Percentiles rank a stretch among this genome's conserved stretches.
These are phyloP conservation scores for Holtermannia corniformis DNA, from an alignment of 768 basidiomycete genomes.

Conservation along the genomic window DNA sequence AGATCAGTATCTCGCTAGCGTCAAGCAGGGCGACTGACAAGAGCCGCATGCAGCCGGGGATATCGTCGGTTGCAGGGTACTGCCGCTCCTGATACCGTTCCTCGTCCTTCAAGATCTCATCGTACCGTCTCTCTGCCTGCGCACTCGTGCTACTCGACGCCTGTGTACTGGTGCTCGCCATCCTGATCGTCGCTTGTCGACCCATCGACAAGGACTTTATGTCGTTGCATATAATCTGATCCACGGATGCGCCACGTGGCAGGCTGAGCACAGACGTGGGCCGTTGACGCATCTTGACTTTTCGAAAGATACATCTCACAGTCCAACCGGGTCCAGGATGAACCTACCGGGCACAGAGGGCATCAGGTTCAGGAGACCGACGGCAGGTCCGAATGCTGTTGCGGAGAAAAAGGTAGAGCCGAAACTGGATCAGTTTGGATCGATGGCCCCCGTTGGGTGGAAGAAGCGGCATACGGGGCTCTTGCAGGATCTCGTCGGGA, in stretches of 20 bases:
- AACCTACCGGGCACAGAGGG: conserved; percentile 34
- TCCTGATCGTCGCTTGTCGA: background rate
- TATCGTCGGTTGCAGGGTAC: conserved; percentile 65
- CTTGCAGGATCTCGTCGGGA: conserved; percentile 35
- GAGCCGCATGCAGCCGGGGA: conserved; percentile 69
- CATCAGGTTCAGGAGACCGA: conserved; percentile 36
- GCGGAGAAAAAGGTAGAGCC: conserved; percentile 8
- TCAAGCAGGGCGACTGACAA: conserved; percentile 28
- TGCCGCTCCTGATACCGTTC: conserved; percentile 33
- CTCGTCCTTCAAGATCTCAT: conserved; percentile 30
- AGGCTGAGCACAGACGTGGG: background rate
- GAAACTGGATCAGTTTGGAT: conserved; percentile 28
- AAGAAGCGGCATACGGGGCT: conserved; percentile 38
- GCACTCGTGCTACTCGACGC: too few relatives aligned
- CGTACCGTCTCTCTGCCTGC: conserved; percentile 20
- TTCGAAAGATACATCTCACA: background rate
- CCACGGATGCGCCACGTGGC: conserved; percentile 1
- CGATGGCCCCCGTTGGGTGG: conserved; percentile 26
- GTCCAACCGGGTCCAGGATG: too few relatives aligned
- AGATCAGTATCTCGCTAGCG: conserved; percentile 46
- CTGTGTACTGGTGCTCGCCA: too few relatives aligned
- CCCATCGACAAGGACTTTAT: too few relatives aligned
- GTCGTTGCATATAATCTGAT: too few relatives aligned
- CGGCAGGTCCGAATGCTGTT: conserved; percentile 29
- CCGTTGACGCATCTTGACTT: too few relatives aligned